Evolutionary conservation across 2,329 filamentous ascomycete species (phyloP).

Genomic region (Sordariomycetes sp.): DNA sequence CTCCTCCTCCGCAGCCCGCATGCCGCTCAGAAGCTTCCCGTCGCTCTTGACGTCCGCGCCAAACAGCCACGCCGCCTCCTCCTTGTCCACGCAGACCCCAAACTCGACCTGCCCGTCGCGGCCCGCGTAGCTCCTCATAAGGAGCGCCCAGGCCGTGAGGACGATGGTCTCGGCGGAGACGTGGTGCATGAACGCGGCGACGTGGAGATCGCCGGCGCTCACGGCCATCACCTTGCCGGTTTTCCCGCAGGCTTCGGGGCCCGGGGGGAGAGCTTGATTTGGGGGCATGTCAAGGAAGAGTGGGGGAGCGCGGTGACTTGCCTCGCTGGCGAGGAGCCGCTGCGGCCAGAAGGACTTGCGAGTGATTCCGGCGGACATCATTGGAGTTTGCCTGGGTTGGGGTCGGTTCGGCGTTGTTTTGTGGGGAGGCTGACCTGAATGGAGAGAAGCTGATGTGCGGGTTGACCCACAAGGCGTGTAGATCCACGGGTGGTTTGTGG

Average conservation of each 20-base stretch:
- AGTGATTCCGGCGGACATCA: neutral
- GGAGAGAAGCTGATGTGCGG: too few species aligned
- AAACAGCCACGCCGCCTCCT: neutral
- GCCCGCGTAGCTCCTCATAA: neutral
- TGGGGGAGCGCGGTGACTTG: neutral
- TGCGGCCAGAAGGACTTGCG: neutral
- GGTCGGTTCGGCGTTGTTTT: neutral
- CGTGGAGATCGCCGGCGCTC: neutral
- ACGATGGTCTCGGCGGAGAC: neutral
- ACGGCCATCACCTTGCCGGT: neutral
- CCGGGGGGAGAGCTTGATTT: neutral
- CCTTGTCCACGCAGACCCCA: neutral
- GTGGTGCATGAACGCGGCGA: neutral
- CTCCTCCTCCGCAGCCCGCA: neutral
- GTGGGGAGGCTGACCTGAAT: too few species aligned
- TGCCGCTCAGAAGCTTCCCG: neutral
- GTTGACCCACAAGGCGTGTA: too few species aligned
- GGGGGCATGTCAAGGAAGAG: constrained; percentile 21
- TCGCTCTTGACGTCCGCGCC: neutral
- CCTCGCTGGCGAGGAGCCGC: neutral
- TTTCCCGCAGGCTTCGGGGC: neutral
- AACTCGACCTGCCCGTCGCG: neutral
- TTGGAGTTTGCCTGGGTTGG: neutral
- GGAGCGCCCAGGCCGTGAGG: neutral
- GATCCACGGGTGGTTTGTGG: too few species aligned